Base-by-base conservation (phyloP, 139 green algal species). In the Chlamydomonas applanata region DNA sequence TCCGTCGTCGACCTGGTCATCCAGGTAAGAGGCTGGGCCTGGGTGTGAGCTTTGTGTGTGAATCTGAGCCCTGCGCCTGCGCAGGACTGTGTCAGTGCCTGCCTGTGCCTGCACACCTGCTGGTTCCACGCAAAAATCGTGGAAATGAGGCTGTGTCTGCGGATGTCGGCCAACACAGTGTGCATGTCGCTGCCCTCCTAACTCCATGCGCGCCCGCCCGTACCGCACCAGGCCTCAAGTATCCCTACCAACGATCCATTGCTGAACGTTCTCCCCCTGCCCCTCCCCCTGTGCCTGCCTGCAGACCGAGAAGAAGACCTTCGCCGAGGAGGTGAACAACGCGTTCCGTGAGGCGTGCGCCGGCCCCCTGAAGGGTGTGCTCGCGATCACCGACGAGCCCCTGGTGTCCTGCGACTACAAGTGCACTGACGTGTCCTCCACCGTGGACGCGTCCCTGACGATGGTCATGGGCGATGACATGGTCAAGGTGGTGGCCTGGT, bases 381-480 rank as follows among this genome's bases (percentile, higher is more conserved):
- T 99, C 25, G 93, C 80, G 56, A 87, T 98, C 35, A 90, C 84
- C 71, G 94, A 99, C 73, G 81, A 92, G 79, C 96, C 96, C 52
- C 87, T 99, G 53, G 96, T 99, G 79, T 99, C 96, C 25, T 87
- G 92, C 30, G 96, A 99, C 92, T 98, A 97, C 83, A 76, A 78
- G 60, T 91, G 86, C 85, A 92, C 88, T 52, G 80, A 90, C 74
- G 88, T 94, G 65, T 97, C 90, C 76, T 97, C 90, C 76, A 97
- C 93, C 72, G 94, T 99, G 56, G 96, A 99, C 79, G 85, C 94
- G 52, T 90, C 89, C 62, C 91, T 99, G 56, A 99, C 96, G 79
- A 99, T 98, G 95, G 96, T 99, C 52, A 99, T 99, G 94, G 94
- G 94, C 66, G 93, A 98, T 71, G 93, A 99, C 89, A 97, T 98